Evolutionary conservation across 139 green algal genomes (phyloP).

Genomic region (Tetradesmus obliquus): DNA sequence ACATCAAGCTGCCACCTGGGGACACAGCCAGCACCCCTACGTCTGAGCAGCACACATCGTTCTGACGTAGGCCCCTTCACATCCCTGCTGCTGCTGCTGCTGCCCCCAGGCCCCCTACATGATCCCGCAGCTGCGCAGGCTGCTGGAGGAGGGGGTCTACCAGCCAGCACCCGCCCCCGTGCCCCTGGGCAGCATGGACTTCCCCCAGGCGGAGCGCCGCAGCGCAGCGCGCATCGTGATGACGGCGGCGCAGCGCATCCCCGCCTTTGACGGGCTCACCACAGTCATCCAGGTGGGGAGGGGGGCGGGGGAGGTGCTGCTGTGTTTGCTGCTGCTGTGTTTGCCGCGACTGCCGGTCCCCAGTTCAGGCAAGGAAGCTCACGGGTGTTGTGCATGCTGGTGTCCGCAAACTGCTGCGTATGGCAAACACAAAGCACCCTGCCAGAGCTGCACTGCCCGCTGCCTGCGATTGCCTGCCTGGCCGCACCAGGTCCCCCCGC

Average conservation of each 20-base stretch:
- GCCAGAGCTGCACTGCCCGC: too few relatives aligned
- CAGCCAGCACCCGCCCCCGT: constrained; percentile 31
- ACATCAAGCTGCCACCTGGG: too few relatives aligned
- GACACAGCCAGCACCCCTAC: too few relatives aligned
- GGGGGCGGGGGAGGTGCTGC: too few relatives aligned
- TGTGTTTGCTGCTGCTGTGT: not conserved
- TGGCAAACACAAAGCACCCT: too few relatives aligned
- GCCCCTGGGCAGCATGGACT: constrained; percentile 36
- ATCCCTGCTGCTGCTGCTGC: not conserved
- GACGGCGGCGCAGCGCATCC: constrained; percentile 51
- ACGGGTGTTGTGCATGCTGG: too few relatives aligned
- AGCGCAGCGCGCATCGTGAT: constrained; percentile 51
- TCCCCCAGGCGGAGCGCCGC: constrained; percentile 21
- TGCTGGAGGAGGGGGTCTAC: constrained; percentile 30
- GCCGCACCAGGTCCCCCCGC: constrained; percentile 68
- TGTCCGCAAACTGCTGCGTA: too few relatives aligned
- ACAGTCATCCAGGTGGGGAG: constrained; percentile 61
- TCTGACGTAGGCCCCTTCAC: too few relatives aligned
- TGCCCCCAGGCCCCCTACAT: constrained; percentile 23
- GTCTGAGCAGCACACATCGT: too few relatives aligned
- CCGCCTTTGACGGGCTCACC: constrained; percentile 51
- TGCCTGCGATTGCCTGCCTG: not conserved
- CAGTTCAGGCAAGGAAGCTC: too few relatives aligned
- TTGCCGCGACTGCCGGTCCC: not conserved
- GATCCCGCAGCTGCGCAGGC: constrained; percentile 11